Conservation (phyloP, 495 filamentous ascomycete genomes). For the Podospora fimiseda region DNA sequence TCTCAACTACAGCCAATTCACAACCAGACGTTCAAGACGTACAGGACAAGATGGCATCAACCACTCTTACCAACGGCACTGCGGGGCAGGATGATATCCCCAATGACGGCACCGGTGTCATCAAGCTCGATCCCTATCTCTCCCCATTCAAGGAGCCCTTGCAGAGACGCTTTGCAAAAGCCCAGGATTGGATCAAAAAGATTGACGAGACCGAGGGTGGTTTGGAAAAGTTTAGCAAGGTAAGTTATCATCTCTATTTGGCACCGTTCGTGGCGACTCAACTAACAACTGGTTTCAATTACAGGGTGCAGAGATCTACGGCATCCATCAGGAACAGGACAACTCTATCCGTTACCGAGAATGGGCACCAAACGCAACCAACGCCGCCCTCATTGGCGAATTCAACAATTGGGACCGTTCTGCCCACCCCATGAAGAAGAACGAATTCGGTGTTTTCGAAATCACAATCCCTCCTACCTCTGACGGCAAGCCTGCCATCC, state of each 20-base stretch:
- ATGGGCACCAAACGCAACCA: constrained; percentile 86
- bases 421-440: constrained; percentile 77
- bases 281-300: constrained; percentile 12
- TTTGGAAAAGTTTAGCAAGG: constrained; percentile 84
- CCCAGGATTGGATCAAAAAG: constrained; percentile 80
- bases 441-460: constrained; percentile 83
- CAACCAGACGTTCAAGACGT: not conserved
- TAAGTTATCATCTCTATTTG: constrained; percentile 30
- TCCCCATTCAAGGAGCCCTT: constrained; percentile 75
- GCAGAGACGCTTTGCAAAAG: constrained; percentile 67
- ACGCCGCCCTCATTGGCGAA: constrained; percentile 87
- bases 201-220: constrained; percentile 83
- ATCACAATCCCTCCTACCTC: constrained; percentile 65
- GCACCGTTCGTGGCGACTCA: not conserved
- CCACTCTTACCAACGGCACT: constrained; percentile 36
- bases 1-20: not conserved
- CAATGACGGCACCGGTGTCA: constrained; percentile 56
- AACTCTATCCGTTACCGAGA: constrained; percentile 87
- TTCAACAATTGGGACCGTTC: constrained; percentile 91
- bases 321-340: constrained; percentile 70
- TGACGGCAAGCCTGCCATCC: constrained; percentile 69
- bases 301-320: constrained; percentile 79
- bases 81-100: constrained; percentile 29
- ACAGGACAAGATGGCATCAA: constrained; percentile 27
- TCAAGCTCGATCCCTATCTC: constrained; percentile 85